Evolutionary conservation across 192 early-diverging fungal genomes (phyloP).

Genomic region (Coemansia asiatica): DNA sequence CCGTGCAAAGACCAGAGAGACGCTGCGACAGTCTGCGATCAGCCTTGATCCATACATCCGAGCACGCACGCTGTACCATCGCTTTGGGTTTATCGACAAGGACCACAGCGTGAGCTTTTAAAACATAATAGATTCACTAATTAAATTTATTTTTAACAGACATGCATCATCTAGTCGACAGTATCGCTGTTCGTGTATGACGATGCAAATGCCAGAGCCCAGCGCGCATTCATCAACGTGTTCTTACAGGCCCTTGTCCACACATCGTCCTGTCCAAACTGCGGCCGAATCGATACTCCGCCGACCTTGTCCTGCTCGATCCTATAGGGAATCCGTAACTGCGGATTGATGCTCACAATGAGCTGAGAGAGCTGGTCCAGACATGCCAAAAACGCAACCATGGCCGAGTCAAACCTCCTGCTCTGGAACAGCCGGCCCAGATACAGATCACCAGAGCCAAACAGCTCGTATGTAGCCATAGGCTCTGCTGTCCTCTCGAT

Average conservation of each 20-base stretch:
- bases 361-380: slow-evolving; percentile 85
- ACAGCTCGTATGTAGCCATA: slow-evolving; percentile 74
- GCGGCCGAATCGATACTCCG: slow-evolving; percentile 74
- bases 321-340: slow-evolving; percentile 82
- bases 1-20: slow-evolving; percentile 33
- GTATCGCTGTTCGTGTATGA: slow-evolving; percentile 18
- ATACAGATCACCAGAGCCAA: slow-evolving; percentile 81
- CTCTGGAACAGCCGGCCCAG: slow-evolving; percentile 77
- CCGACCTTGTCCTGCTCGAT: slow-evolving; percentile 90
- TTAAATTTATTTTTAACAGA: too few relatives aligned
- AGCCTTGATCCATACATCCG: slow-evolving; percentile 58
- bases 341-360: slow-evolving; percentile 69
- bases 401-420: slow-evolving; percentile 81
- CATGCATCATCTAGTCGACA: neutral
- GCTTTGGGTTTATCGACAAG: slow-evolving; percentile 30
- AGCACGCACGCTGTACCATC: slow-evolving; percentile 54
- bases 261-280: slow-evolving; percentile 87
- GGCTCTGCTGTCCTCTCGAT: slow-evolving; percentile 83
- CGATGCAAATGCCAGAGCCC: slow-evolving; percentile 76
- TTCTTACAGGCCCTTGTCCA: slow-evolving; percentile 93
- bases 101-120: slow-evolving; percentile 13
- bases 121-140: too few relatives aligned
- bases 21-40: slow-evolving; percentile 38
- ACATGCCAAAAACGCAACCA: slow-evolving; percentile 89
- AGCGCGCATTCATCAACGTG: slow-evolving; percentile 86